A percentile compares a stretch with the other conserved stretches of the same genome.
phyloP scores from a whole-genome alignment of 306 rosid genomes.

The Begonia peltatifolia region DNA sequence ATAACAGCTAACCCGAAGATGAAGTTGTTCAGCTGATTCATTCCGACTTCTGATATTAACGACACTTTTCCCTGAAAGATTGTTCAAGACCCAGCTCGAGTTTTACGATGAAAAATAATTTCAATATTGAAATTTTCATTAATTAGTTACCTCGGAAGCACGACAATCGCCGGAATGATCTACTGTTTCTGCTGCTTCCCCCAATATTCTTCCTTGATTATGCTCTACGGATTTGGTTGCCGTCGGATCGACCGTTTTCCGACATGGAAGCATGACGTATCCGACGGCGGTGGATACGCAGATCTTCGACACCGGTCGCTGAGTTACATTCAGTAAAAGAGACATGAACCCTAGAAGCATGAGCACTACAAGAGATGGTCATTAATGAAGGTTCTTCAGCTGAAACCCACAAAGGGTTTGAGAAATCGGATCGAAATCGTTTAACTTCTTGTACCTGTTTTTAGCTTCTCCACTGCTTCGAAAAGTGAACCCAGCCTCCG shows the following conservation, averaged over 20 bases:
- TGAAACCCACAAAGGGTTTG: no score
- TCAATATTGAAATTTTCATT: background rate
- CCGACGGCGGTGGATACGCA: constrained; percentile 30
- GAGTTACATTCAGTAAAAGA: constrained; percentile 30
- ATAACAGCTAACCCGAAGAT: constrained; percentile 37
- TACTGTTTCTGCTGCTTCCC: background rate
- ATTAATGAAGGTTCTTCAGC: no score
- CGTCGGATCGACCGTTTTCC: constrained; percentile 7
- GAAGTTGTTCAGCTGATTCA: constrained; percentile 43
- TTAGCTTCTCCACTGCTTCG: constrained; percentile 53
- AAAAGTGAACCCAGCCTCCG: constrained; percentile 27
- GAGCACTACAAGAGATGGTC: constrained; percentile 18
- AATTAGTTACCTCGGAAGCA: constrained; percentile 18
- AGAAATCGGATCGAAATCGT: no score
- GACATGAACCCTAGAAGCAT: constrained; percentile 48
- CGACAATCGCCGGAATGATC: constrained; percentile 9
- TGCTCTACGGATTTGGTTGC: constrained; percentile 14
- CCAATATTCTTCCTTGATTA: constrained; percentile 1
- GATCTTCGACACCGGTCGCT: constrained; percentile 29
- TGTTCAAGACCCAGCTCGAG: no score
- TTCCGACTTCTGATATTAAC: constrained; percentile 32
- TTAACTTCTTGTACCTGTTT: constrained; percentile 21
- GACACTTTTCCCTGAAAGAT: constrained; percentile 35
- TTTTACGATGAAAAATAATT: background rate
- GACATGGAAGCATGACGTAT: constrained; percentile 44